Evolutionary conservation across 2,329 filamentous ascomycete genomes (phyloP), one percentile per base, ranked within the genome.

Genomic region (Trichoderma cornu-damae): DNA sequence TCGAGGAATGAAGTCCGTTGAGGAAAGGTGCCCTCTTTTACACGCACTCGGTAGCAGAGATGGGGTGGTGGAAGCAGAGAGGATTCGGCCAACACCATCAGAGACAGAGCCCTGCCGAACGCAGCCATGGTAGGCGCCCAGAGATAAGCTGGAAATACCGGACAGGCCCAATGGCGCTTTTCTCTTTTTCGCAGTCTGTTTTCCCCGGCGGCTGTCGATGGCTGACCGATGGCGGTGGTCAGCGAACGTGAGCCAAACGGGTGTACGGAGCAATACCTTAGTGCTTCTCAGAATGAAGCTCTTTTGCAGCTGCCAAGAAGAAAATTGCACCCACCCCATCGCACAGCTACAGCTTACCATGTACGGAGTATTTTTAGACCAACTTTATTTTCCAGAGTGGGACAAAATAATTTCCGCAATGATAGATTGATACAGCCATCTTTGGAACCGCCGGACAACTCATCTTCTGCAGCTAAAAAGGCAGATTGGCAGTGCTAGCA

Each of bases 301-400:
- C 40, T n/a, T 8, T 6, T 37, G 6, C 34, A n/a, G 34, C 34
- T 16, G n/a, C 16, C 16, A n/a, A 37, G 14, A 16, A n/a, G 12
- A 6, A 16, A 37, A 12, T 37, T 42, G 28, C 38, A 11, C 43
- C 26, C 44, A 48, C 28, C n/a, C n/a, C 44, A 12, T 30, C 30
- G 6, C 28, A 30, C 9, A 43, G 49, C 49, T 32, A 32, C n/a
- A 43, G 37, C 28, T 22, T 52, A 43, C 9, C n/a, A n/a, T n/a
- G n/a, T n/a, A n/a, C n/a, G n/a, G n/a, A n/a, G 16, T 54, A 54
- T 54, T 54, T 54, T 54, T 54, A 54, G 50, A 35, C 26, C 14
- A 44, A 24, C 38, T 42, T 12, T 24, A 38, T 24, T 24, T 20
- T 22, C 12, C 8, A 16, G 18, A 22, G 37, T 43, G 49, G 49